phyloP scores from a whole-genome alignment of 2,329 filamentous ascomycete genomes.

The Triangularia setosa region DNA sequence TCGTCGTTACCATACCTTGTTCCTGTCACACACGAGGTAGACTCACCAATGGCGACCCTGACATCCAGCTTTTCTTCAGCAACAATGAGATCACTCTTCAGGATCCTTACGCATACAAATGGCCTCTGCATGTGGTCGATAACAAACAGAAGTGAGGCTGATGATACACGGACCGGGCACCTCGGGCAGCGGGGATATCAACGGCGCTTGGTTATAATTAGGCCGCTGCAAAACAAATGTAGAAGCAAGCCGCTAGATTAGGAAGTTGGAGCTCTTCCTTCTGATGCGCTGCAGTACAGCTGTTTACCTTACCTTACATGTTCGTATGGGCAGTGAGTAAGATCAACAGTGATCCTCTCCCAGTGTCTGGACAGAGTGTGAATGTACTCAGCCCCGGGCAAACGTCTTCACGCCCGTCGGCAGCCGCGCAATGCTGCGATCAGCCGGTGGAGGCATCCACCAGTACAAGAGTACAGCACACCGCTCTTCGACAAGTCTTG shows the following conservation, averaged over 20 bases:
- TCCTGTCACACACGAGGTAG: conserved; percentile 17
- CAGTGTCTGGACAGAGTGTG: neutral
- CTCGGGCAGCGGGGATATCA: conserved; percentile 3
- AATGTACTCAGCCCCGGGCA: conserved; percentile 4
- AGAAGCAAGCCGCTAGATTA: conserved; percentile 14
- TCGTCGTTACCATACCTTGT: neutral
- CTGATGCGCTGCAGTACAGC: conserved; percentile 5
- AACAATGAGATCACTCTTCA: conserved; percentile 24
- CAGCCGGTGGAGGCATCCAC: conserved; percentile 13
- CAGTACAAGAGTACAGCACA: conserved; percentile 11
- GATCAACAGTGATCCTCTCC: neutral
- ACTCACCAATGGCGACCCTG: conserved; percentile 2
- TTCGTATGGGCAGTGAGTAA: conserved; percentile 4
- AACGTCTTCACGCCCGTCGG: conserved; percentile 17
- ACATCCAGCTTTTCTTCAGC: neutral
- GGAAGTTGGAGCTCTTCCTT: conserved; percentile 10
- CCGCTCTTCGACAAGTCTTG: conserved; percentile 11
- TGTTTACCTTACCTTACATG: conserved; percentile 1
- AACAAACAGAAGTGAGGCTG: conserved; percentile 18
- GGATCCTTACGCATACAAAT: conserved; percentile 13
- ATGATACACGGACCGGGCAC: conserved; percentile 11
- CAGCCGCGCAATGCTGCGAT: conserved; percentile 15
- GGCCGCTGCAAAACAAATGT: conserved; percentile 10
- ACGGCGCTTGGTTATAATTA: conserved; percentile 11
- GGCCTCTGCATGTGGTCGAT: neutral